Evolutionary conservation across 352 stramenopile species (phyloP).

Genomic region (Pythium aquatile): DNA sequence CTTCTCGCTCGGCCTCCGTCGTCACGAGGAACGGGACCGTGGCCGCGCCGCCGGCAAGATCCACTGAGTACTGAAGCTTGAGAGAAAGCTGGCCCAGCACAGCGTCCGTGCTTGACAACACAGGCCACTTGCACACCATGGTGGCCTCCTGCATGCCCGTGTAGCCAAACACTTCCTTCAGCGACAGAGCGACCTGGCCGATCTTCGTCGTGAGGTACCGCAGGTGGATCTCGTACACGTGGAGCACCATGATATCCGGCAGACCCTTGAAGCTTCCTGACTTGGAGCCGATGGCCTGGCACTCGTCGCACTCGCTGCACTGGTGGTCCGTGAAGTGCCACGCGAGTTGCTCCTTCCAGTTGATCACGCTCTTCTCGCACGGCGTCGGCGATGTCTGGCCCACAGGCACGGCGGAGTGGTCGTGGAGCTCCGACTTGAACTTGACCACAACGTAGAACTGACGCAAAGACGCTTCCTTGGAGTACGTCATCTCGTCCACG

Average conservation of each 20-base stretch:
- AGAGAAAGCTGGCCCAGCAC: conserved; percentile 73
- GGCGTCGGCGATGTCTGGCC: conserved; percentile 71
- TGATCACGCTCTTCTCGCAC: conserved; percentile 60
- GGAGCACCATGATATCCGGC: conserved; percentile 77
- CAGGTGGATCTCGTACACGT: conserved; percentile 84
- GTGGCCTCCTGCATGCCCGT: conserved; percentile 59
- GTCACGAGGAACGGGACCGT: conserved; percentile 70
- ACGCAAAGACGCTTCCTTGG: conserved; percentile 67
- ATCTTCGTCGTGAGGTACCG: conserved; percentile 85
- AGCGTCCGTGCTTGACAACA: conserved; percentile 59
- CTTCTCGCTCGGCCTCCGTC: conserved; percentile 57
- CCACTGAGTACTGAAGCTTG: conserved; percentile 65
- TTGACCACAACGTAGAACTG: conserved; percentile 86
- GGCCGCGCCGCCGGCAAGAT: conserved; percentile 41
- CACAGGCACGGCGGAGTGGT: conserved; percentile 69
- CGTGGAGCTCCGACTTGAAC: conserved; percentile 82
- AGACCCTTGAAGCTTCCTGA: conserved; percentile 68
- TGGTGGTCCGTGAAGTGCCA: conserved; percentile 82
- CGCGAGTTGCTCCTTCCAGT: conserved; percentile 69
- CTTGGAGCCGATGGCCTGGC: conserved; percentile 49
- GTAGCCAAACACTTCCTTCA: conserved; percentile 75
- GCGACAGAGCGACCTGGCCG: conserved; percentile 66
- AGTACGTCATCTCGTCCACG: conserved; percentile 73
- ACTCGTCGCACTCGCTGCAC: conserved; percentile 73
- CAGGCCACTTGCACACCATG: conserved; percentile 65